These are phyloP conservation scores for Colletotrichum orchidophilum DNA, from an alignment of 2,329 filamentous ascomycete genomes.

Conservation along the genomic window DNA sequence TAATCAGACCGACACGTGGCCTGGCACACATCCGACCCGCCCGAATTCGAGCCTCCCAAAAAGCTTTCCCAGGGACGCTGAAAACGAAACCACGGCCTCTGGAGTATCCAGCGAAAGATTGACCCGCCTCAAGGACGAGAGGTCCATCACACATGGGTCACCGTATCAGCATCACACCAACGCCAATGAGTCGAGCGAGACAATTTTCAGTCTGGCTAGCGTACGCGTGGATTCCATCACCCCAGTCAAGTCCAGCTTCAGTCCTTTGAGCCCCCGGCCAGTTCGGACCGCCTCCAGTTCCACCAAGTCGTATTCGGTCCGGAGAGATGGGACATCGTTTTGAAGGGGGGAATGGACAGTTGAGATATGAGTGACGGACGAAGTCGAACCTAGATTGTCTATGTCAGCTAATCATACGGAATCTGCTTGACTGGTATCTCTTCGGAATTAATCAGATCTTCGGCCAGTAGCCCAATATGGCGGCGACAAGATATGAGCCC, in stretches of 20 bases:
- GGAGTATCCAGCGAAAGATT: conserved; percentile 5
- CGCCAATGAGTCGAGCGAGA: conserved; percentile 15
- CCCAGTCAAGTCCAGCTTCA: neutral
- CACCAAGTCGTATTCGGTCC: neutral
- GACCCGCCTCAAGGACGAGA: conserved; percentile 9
- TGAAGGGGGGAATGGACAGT: neutral
- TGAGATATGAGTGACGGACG: neutral
- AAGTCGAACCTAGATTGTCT: neutral
- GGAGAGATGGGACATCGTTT: neutral
- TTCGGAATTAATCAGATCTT: neutral
- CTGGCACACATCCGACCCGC: neutral
- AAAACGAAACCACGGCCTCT: conserved; percentile 8
- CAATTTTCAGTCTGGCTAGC: conserved; percentile 23
- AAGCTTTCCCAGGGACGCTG: conserved; percentile 1
- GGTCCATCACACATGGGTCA: neutral
- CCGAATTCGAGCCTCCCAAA: conserved; percentile 10
- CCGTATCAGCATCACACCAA: conserved; percentile 10
- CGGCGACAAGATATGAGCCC: neutral
- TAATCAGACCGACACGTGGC: conserved; percentile 14
- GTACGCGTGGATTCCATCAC: conserved; percentile 15
- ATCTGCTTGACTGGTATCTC: neutral
- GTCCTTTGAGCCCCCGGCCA: neutral
- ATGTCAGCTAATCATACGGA: neutral
- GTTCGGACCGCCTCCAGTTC: neutral
- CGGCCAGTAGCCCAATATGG: neutral